These are phyloP conservation scores for Podaxis mareebaensis DNA, from an alignment of 768 basidiomycete genomes.

Conservation along the genomic window DNA sequence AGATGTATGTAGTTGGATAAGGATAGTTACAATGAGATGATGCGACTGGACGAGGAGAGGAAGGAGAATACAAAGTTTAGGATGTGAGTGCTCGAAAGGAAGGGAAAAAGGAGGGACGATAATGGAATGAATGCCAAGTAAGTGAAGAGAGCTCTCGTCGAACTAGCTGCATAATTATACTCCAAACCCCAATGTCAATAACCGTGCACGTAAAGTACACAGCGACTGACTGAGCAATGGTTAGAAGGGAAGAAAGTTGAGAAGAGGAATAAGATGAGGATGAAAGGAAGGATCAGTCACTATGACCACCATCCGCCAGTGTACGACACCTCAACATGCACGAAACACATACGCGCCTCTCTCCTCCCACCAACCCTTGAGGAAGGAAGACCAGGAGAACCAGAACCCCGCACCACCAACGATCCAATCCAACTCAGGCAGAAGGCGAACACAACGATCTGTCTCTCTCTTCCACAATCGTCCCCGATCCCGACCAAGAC, in stretches of 20 bases:
- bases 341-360: background rate
- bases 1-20: conserved; percentile 8
- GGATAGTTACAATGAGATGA: conserved; percentile 8
- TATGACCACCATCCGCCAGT: conserved; percentile 3
- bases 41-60: conserved; percentile 9
- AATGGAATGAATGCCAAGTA: conserved; percentile 4
- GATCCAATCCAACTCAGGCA: background rate
- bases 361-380: background rate
- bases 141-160: conserved; percentile 1
- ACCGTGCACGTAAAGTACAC: background rate
- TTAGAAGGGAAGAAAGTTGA: background rate
- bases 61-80: conserved; percentile 1
- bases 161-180: background rate
- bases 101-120: background rate
- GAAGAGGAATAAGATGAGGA: background rate
- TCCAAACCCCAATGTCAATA: conserved; percentile 1
- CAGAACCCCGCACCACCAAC: background rate
- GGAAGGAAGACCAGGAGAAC: background rate
- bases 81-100: conserved; percentile 2
- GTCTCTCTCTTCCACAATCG: conserved; percentile 1
- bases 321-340: background rate
- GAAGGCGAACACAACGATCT: conserved; percentile 4
- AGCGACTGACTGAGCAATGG: conserved; percentile 1
- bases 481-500: background rate
- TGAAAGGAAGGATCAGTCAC: background rate